These are phyloP conservation scores for Sarcodon sp. DNA, from an alignment of 768 basidiomycete genomes.

Conservation along the genomic window DNA sequence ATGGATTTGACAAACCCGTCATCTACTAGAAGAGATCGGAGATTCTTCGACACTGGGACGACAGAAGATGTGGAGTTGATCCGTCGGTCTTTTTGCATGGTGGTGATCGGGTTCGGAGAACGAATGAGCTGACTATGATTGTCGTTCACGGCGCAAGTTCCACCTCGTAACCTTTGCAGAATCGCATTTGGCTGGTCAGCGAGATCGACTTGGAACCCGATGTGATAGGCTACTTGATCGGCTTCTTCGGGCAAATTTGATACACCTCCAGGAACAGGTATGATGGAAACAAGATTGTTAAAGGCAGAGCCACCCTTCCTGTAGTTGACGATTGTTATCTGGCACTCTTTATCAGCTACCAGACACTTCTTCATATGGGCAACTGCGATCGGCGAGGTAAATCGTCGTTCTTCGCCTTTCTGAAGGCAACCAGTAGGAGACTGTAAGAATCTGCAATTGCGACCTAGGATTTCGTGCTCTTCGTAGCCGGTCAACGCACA, in stretches of 20 bases:
- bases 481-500: constrained; percentile 62
- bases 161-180: constrained; percentile 64
- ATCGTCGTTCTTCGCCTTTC: constrained; percentile 40
- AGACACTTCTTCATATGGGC: constrained; percentile 56
- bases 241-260: constrained; percentile 33
- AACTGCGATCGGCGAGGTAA: constrained; percentile 54
- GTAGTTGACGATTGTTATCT: constrained; percentile 81
- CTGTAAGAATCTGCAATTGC: constrained; percentile 89
- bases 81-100: constrained; percentile 18
- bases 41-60: constrained; percentile 35
- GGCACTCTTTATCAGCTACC: constrained; percentile 73
- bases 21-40: constrained; percentile 35
- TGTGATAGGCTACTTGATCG: constrained; percentile 70
- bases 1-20: constrained; percentile 34
- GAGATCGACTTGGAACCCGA: constrained; percentile 95
- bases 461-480: constrained; percentile 68
- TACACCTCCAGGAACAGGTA: constrained; percentile 64
- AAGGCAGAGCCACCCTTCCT: constrained; percentile 75
- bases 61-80: constrained; percentile 11
- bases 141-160: constrained; percentile 57
- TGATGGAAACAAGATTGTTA: constrained; percentile 84
- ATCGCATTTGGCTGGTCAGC: constrained; percentile 79
- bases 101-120: constrained; percentile 7
- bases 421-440: constrained; percentile 49
- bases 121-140: constrained; percentile 5